A percentile compares a stretch with the other conserved stretches of the same genome.
These are phyloP conservation scores for Candida patagonica DNA, from an alignment of 805 yeast species.

Conservation along the genomic window DNA sequence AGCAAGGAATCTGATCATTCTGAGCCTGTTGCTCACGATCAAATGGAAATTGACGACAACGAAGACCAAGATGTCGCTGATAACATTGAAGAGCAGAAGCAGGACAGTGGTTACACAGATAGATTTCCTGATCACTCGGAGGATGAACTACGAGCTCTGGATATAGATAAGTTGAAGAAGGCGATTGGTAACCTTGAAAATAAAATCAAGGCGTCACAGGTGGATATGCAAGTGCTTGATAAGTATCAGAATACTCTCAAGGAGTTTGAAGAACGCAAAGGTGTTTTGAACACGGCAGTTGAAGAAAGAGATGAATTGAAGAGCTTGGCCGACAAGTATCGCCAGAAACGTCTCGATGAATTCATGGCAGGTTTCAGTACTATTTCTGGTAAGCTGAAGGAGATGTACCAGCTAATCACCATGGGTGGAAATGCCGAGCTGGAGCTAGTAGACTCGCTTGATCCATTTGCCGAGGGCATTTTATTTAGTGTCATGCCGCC, in stretches of 20 bases:
- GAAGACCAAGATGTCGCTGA: conserved; percentile 1
- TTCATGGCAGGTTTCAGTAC: conserved; percentile 88
- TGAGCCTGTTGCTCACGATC: too few relatives aligned
- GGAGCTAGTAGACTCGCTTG: conserved; percentile 88
- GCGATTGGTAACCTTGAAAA: conserved; percentile 49
- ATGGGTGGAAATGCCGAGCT: conserved; percentile 99
- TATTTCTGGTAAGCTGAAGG: conserved; percentile 81
- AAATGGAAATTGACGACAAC: conserved; percentile 8
- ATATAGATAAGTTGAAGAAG: conserved; percentile 39
- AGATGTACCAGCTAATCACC: conserved; percentile 97
- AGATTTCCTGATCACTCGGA: conserved; percentile 37
- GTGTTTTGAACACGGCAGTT: conserved; percentile 62
- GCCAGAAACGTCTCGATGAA: conserved; percentile 69
- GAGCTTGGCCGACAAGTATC: conserved; percentile 54
- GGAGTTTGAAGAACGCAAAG: conserved; percentile 56
- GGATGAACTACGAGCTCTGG: conserved; percentile 42
- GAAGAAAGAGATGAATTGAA: conserved; percentile 55
- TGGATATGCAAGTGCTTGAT: conserved; percentile 64
- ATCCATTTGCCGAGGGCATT: conserved; percentile 97
- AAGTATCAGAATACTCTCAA: conserved; percentile 62
- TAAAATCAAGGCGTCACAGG: conserved; percentile 45
- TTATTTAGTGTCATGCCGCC: conserved; percentile 99
- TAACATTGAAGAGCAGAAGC: conserved; percentile 4
- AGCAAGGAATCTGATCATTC: conserved; percentile 11
- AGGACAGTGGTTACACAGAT: conserved; percentile 17